A percentile compares a stretch with the other conserved stretches of the same genome.
Evolutionary conservation across 1,284 basidiomycete genomes (phyloP).

Genomic region (Gymnopus androsaceus): DNA sequence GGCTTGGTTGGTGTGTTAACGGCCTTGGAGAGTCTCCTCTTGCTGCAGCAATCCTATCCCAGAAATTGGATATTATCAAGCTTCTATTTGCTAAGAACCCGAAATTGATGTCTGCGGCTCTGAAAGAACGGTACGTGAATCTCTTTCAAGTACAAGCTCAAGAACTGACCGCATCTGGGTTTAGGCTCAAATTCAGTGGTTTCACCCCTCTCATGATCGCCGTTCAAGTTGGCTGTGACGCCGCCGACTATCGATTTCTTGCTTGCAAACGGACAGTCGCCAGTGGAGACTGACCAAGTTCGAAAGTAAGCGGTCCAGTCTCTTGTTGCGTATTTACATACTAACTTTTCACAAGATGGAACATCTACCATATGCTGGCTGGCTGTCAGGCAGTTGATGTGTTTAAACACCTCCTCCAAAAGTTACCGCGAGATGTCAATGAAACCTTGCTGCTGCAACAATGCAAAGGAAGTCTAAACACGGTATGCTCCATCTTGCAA

Average conservation of each 20-base stretch:
- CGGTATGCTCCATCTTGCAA: slow-evolving; percentile 35
- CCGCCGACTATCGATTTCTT: slow-evolving; percentile 50
- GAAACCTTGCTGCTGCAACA: slow-evolving; percentile 45
- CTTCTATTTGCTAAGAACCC: slow-evolving; percentile 42
- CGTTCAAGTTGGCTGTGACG: slow-evolving; percentile 28
- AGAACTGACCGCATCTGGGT: not conserved
- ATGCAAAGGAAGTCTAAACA: slow-evolving; percentile 44
- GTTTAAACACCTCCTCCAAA: slow-evolving; percentile 46
- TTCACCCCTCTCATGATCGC: slow-evolving; percentile 47
- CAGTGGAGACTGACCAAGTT: slow-evolving; percentile 39
- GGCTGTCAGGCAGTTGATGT: slow-evolving; percentile 28
- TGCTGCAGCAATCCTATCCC: slow-evolving; percentile 40
- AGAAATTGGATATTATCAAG: slow-evolving; percentile 41
- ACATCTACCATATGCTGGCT: slow-evolving; percentile 54
- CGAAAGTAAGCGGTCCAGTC: slow-evolving; percentile 38
- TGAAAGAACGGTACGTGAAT: slow-evolving; percentile 43
- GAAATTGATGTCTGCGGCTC: slow-evolving; percentile 37
- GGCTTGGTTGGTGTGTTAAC: slow-evolving; percentile 51
- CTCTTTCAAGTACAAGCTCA: not conserved
- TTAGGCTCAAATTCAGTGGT: slow-evolving; percentile 48
- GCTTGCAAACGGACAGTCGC: slow-evolving; percentile 46
- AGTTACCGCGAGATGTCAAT: slow-evolving; percentile 48
- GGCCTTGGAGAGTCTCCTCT: slow-evolving; percentile 51
- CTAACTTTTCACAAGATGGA: slow-evolving; percentile 41
- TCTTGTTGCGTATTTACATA: not conserved